Conservation (phyloP, 2,329 filamentous ascomycete species). For the Conoideocrella luteorostrata region DNA sequence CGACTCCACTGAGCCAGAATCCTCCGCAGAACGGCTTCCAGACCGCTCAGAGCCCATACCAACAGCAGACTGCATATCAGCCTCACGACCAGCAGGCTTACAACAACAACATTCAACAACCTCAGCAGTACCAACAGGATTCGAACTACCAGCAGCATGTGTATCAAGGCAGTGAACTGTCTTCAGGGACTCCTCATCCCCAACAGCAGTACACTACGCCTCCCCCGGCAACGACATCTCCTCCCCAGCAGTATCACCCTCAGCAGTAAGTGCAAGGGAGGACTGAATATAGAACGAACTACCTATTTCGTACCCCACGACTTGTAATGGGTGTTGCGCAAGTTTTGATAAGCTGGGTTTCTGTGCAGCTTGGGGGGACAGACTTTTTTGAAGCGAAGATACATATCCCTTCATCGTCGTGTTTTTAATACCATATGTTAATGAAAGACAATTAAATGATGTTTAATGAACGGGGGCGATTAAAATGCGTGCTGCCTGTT, state of each 20-base stretch:
- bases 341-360: too few relatives aligned
- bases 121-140: background rate
- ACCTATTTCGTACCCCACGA: too few relatives aligned
- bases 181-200: background rate
- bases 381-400: too few relatives aligned
- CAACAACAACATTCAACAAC: background rate
- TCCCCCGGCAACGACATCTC: constrained; percentile 10
- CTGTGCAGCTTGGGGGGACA: too few relatives aligned
- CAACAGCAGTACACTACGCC: constrained; percentile 16
- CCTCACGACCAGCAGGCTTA: constrained; percentile 14
- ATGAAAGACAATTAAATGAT: too few relatives aligned
- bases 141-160: constrained; percentile 15
- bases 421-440: too few relatives aligned
- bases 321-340: too few relatives aligned
- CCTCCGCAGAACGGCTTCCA: constrained; percentile 16
- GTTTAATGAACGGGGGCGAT: too few relatives aligned
- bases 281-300: too few relatives aligned
- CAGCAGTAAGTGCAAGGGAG: too few relatives aligned
- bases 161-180: constrained; percentile 9
- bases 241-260: constrained; percentile 16
- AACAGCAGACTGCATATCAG: constrained; percentile 21
- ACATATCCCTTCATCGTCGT: too few relatives aligned
- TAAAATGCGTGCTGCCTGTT: too few relatives aligned
- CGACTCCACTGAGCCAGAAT: constrained; percentile 15
- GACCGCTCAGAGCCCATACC: constrained; percentile 21